phyloP scores from a whole-genome alignment of 345 rosid species.

The Salix arbutifolia region DNA sequence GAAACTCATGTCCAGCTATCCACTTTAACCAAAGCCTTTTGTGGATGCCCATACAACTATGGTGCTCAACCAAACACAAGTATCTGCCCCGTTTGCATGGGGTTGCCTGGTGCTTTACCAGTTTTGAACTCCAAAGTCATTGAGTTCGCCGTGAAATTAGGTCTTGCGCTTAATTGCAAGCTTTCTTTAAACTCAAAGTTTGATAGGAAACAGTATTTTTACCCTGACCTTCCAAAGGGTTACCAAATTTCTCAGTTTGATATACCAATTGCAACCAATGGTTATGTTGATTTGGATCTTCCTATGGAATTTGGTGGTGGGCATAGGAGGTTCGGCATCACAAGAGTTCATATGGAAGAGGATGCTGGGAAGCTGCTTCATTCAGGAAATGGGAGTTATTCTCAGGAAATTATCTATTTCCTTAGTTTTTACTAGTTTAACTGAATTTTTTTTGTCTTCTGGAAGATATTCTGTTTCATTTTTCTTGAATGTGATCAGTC shows the following conservation, averaged over 20 bases:
- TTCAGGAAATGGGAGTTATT: constrained; percentile 61
- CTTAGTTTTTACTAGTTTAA: constrained; percentile 12
- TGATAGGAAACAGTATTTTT: constrained; percentile 93
- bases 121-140: constrained; percentile 80
- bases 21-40: constrained; percentile 84
- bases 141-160: constrained; percentile 76
- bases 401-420: constrained; percentile 51
- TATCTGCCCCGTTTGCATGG: constrained; percentile 90
- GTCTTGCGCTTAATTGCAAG: constrained; percentile 84
- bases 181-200: constrained; percentile 76
- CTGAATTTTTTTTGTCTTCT: background rate
- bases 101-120: constrained; percentile 93
- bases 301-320: constrained; percentile 92
- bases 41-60: constrained; percentile 77
- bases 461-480: background rate
- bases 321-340: constrained; percentile 79
- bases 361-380: constrained; percentile 94
- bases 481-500: constrained; percentile 2
- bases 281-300: constrained; percentile 76
- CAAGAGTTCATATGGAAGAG: constrained; percentile 98
- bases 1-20: constrained; percentile 95
- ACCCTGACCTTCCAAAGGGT: constrained; percentile 96
- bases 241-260: constrained; percentile 97
- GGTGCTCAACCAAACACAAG: constrained; percentile 71
- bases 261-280: constrained; percentile 76